phyloP scores from a whole-genome alignment of 2,329 filamentous ascomycete species.

The Fusarium tjaetaba region DNA sequence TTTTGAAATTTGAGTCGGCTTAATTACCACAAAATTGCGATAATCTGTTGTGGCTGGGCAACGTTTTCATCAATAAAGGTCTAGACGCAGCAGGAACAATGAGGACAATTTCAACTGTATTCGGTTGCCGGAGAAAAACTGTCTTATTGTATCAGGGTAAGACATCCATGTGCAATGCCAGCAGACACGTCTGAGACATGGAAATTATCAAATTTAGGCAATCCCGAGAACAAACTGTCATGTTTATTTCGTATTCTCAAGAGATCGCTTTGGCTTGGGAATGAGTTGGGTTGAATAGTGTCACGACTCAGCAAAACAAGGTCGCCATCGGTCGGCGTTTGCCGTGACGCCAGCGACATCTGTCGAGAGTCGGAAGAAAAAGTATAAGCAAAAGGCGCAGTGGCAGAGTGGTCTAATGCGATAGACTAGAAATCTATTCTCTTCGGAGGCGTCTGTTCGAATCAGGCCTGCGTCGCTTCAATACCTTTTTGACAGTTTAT shows the following conservation, averaged over 20 bases:
- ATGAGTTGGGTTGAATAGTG: not conserved
- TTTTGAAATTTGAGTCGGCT: not conserved
- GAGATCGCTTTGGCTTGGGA: not conserved
- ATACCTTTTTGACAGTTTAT: not conserved
- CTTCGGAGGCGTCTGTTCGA: constrained; percentile 27
- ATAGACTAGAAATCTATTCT: constrained; percentile 32
- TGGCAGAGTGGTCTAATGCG: constrained; percentile 31
- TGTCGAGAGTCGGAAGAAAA: not conserved
- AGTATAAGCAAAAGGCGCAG: constrained; percentile 5
- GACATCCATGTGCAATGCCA: not conserved
- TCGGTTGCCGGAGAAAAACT: not conserved
- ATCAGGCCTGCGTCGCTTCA: constrained; percentile 42
- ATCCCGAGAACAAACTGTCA: not conserved
- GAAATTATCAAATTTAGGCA: not conserved
- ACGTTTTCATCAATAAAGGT: not conserved
- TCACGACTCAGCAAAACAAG: not conserved
- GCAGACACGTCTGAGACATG: not conserved
- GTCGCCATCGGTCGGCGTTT: not conserved
- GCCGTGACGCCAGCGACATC: not conserved
- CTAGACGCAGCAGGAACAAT: not conserved
- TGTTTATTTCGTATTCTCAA: not conserved
- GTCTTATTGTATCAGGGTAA: not conserved
- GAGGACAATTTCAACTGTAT: not conserved
- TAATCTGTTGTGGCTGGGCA: constrained; percentile 2
- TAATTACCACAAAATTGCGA: not conserved